Percentiles rank a stretch among this genome's conserved stretches.
Conservation (phyloP, 768 basidiomycete genomes). For the Tylopilus subfusipes region DNA sequence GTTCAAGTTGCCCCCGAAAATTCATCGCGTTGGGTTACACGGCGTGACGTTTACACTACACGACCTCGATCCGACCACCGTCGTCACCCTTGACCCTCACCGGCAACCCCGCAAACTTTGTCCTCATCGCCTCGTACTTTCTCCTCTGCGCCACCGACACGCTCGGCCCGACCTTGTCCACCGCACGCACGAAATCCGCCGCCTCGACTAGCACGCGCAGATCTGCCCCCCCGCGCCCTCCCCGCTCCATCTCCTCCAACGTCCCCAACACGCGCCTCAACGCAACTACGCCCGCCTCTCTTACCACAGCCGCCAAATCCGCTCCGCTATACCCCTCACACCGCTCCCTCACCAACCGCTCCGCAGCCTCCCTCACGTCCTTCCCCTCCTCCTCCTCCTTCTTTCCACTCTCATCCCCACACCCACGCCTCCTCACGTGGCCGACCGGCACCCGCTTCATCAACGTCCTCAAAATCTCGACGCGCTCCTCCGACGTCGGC, state of each 20-base stretch:
- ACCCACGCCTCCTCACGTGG: no score
- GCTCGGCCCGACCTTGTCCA: constrained; percentile 82
- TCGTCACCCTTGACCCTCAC: constrained; percentile 42
- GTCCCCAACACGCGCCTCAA: constrained; percentile 65
- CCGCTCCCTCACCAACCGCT: constrained; percentile 49
- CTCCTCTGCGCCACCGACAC: constrained; percentile 76
- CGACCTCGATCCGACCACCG: constrained; percentile 10
- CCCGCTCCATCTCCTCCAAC: constrained; percentile 54
- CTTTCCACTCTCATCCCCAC: no score
- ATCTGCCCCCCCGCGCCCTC: background rate
- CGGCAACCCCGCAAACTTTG: constrained; percentile 81
- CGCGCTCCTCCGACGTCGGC: constrained; percentile 67
- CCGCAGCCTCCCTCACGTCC: constrained; percentile 28
- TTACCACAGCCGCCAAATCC: constrained; percentile 81
- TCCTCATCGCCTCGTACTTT: constrained; percentile 76
- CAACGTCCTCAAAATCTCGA: constrained; percentile 80
- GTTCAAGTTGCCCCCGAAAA: no score
- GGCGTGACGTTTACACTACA: background rate
- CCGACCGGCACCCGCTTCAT: constrained; percentile 63
- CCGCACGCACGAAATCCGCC: constrained; percentile 69
- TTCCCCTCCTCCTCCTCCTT: background rate
- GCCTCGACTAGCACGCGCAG: constrained; percentile 40
- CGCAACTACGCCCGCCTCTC: constrained; percentile 88
- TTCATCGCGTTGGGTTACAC: no score
- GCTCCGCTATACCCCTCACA: constrained; percentile 93